Evolutionary conservation across 176 grass and related monocot genomes (phyloP).

Genomic region (Panicum miliaceum): DNA sequence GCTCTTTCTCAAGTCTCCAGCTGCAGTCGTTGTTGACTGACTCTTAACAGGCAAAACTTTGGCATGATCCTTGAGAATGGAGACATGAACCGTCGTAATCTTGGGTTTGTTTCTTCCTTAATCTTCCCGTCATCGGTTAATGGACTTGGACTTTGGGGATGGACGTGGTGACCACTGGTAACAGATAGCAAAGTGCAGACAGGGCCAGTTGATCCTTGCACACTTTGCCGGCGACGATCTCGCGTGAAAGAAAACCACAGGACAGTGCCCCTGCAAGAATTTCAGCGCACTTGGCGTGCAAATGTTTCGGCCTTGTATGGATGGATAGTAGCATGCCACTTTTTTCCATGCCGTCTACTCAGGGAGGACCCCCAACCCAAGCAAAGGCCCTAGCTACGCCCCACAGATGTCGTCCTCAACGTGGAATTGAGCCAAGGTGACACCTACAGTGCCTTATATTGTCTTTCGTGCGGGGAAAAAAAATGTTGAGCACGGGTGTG

Average conservation of each 20-base stretch:
- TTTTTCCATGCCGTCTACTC: not conserved
- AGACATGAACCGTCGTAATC: not conserved
- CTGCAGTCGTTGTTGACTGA: not conserved
- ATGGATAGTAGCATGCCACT: not conserved
- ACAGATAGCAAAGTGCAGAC: not conserved
- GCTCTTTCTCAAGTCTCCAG: not conserved
- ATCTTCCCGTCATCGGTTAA: slow-evolving; percentile 8
- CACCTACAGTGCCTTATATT: not conserved
- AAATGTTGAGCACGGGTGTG: not conserved
- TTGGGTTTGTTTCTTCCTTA: not conserved
- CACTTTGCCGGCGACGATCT: not conserved
- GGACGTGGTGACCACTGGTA: not conserved
- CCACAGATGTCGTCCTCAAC: not conserved
- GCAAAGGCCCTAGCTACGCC: not conserved
- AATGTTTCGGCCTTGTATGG: not conserved
- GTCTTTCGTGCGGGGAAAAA: not conserved
- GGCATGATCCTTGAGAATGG: not conserved
- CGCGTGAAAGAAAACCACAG: not conserved
- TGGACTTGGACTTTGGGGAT: not conserved
- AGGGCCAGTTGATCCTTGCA: not conserved
- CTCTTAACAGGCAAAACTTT: not conserved
- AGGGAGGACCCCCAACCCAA: slow-evolving; percentile 21
- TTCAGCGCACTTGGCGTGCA: not conserved
- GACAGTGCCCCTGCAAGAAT: not conserved
- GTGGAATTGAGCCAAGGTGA: not conserved